These are phyloP conservation scores for Platanthera zijinensis DNA, from an alignment of 106 monocot genomes.

Conservation along the genomic window DNA sequence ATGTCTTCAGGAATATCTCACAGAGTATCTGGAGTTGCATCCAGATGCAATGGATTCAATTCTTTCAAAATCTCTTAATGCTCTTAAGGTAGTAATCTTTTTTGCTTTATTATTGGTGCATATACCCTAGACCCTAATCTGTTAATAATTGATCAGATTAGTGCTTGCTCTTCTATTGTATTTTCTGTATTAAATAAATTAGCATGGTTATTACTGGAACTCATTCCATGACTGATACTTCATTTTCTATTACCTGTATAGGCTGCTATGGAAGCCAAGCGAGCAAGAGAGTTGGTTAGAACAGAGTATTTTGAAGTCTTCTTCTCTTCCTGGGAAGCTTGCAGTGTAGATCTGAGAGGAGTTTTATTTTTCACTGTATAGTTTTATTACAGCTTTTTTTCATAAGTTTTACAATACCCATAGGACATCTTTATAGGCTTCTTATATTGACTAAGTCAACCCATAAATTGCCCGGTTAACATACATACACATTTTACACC, in stretches of 20 bases:
- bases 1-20: constrained; percentile 83
- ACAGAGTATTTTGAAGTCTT: constrained; percentile 90
- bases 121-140: no score
- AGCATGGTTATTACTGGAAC: background rate
- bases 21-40: constrained; percentile 91
- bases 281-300: constrained; percentile 91
- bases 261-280: constrained; percentile 96
- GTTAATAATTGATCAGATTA: background rate
- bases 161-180: background rate
- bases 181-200: background rate
- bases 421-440: no score
- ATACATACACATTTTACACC: no score
- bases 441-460: no score
- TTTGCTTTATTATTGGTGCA: background rate
- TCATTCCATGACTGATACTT: background rate
- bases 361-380: no score
- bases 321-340: constrained; percentile 96
- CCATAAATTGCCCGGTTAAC: no score
- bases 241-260: constrained; percentile 17
- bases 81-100: constrained; percentile 56
- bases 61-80: constrained; percentile 93
- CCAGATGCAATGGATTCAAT: constrained; percentile 70
- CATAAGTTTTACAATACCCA: no score
- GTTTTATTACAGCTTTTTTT: no score
- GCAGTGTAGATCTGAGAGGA: no score